phyloP scores from a whole-genome alignment of 768 basidiomycete genomes.

The Russula abietina region DNA sequence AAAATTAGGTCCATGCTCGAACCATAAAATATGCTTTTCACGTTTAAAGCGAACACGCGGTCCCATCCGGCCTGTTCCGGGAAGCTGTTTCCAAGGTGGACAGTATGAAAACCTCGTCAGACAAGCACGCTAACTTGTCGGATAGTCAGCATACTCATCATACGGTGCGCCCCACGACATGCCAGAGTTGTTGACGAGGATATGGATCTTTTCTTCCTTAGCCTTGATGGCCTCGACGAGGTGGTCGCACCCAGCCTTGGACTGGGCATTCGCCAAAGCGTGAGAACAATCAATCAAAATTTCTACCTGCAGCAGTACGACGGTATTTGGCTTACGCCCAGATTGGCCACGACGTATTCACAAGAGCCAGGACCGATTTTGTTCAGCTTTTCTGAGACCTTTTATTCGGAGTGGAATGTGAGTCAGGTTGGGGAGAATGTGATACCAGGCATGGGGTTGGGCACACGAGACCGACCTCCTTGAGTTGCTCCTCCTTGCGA shows the following conservation, averaged over 20 bases:
- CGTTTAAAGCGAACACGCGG: conserved; percentile 73
- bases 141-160: conserved; percentile 34
- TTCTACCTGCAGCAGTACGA: not conserved
- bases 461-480: conserved; percentile 43
- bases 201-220: conserved; percentile 67
- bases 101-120: not conserved
- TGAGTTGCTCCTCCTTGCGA: conserved; percentile 71
- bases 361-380: conserved; percentile 53
- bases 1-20: conserved; percentile 26
- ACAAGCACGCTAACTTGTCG: not conserved
- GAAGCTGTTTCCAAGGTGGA: conserved; percentile 32
- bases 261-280: conserved; percentile 35
- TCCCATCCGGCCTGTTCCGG: conserved; percentile 87
- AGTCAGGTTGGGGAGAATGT: conserved; percentile 3
- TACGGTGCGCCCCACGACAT: conserved; percentile 72
- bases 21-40: conserved; percentile 83
- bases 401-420: conserved; percentile 35
- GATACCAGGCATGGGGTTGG: not conserved
- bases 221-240: conserved; percentile 63
- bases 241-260: conserved; percentile 71
- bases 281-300: not conserved
- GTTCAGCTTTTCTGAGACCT: conserved; percentile 49
- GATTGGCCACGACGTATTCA: conserved; percentile 68
- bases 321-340: conserved; percentile 46
- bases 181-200: conserved; percentile 81